Percentiles rank a stretch among this genome's conserved stretches.
Evolutionary conservation across 148 eudicot genomes (phyloP).

Genomic region (Chenopodium quinoa): DNA sequence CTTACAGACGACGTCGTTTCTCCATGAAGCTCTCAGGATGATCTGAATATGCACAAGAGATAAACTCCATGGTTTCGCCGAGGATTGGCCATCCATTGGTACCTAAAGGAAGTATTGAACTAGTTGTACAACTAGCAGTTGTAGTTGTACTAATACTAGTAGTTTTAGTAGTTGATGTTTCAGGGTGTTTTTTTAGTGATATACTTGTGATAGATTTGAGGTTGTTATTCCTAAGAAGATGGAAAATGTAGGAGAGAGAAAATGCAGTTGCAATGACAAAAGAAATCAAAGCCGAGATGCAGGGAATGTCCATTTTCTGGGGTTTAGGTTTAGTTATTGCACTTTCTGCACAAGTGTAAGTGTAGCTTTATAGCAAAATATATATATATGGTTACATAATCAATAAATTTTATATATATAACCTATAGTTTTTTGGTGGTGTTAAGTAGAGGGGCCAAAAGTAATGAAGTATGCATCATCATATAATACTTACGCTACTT

Average conservation of each 20-base stretch:
- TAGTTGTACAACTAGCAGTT: neutral
- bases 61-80: slow-evolving; percentile 90
- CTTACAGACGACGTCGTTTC: slow-evolving; percentile 76
- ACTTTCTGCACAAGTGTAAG: slow-evolving; percentile 19
- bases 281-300: slow-evolving; percentile 11
- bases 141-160: neutral
- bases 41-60: slow-evolving; percentile 79
- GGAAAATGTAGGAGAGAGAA: slow-evolving; percentile 23
- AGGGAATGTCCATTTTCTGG: slow-evolving; percentile 30
- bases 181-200: neutral
- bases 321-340: slow-evolving; percentile 5
- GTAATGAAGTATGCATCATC: neutral
- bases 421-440: neutral
- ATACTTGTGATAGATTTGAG: neutral
- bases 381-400: neutral
- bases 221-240: slow-evolving; percentile 14
- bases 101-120: slow-evolving; percentile 42
- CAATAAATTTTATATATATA: neutral
- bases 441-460: slow-evolving; percentile 21
- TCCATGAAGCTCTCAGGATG: slow-evolving; percentile 81
- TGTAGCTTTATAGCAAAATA: slow-evolving; percentile 22
- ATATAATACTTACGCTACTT: neutral
- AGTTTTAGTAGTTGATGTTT: neutral
- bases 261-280: slow-evolving; percentile 16
- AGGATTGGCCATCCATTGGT: slow-evolving; percentile 79